These are phyloP conservation scores for Botrytis sinoallii DNA, from an alignment of 2,329 filamentous ascomycete genomes.

Conservation along the genomic window DNA sequence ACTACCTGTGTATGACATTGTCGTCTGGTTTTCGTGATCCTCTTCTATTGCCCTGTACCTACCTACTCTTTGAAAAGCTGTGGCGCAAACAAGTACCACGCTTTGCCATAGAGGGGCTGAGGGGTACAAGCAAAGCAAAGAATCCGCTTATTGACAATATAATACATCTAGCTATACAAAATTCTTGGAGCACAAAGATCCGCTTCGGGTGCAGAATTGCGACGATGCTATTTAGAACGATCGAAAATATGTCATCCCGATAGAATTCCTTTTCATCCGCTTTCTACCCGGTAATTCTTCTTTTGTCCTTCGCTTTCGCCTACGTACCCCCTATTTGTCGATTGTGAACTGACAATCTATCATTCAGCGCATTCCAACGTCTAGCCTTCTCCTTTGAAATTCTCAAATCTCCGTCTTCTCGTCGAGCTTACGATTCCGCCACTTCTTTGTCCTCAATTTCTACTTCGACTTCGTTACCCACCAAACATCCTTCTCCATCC, in stretches of 20 bases:
- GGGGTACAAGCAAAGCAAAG: not conserved
- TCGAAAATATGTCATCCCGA: conserved; percentile 43
- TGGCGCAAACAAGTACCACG: not conserved
- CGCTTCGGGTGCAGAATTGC: conserved; percentile 39
- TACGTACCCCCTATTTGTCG: not conserved
- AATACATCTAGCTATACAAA: conserved; percentile 37
- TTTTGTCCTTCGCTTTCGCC: not conserved
- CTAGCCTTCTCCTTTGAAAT: conserved; percentile 43
- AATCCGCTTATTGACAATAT: conserved; percentile 20
- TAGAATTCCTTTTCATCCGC: conserved; percentile 40
- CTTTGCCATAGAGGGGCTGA: not conserved
- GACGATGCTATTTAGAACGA: conserved; percentile 42
- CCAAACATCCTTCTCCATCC: conserved; percentile 36
- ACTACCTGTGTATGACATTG: not conserved
- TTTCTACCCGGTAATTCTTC: conserved; percentile 38
- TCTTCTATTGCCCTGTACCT: not conserved
- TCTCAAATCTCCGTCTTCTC: conserved; percentile 40
- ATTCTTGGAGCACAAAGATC: conserved; percentile 39
- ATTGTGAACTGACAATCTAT: not conserved
- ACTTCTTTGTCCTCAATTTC: conserved; percentile 34
- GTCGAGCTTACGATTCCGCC: conserved; percentile 41
- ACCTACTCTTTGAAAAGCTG: not conserved
- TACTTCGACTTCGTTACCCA: conserved; percentile 39
- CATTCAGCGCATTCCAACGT: conserved; percentile 40
- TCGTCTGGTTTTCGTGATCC: not conserved